phyloP scores from a whole-genome alignment of 2,329 filamentous ascomycete genomes.

The Fusarium multiceps region DNA sequence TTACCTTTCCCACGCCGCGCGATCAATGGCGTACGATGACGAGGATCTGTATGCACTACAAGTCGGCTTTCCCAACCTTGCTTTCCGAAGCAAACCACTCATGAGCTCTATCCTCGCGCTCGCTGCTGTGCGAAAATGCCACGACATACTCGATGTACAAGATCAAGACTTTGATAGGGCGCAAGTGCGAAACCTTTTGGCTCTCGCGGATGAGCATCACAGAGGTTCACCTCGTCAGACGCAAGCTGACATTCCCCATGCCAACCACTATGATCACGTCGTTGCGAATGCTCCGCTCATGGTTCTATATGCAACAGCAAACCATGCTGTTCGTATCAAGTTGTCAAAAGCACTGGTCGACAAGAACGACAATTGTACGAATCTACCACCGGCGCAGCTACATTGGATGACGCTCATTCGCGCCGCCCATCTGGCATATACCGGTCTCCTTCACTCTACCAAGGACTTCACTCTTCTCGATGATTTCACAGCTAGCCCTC shows the following conservation, averaged over 20 bases:
- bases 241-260: conserved; percentile 47
- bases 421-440: conserved; percentile 35
- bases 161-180: background rate
- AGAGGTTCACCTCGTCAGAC: conserved; percentile 52
- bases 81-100: conserved; percentile 52
- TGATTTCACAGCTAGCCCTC: background rate
- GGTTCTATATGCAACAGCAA: conserved; percentile 55
- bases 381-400: conserved; percentile 1
- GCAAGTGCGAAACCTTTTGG: conserved; percentile 32
- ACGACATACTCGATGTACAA: conserved; percentile 50
- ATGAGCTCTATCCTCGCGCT: conserved; percentile 58
- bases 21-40: conserved; percentile 50
- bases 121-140: conserved; percentile 54
- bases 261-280: conserved; percentile 46
- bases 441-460: conserved; percentile 5
- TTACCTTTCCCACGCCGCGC: conserved; percentile 56
- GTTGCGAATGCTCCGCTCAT: conserved; percentile 53
- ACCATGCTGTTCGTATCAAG: conserved; percentile 52
- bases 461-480: background rate
- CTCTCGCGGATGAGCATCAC: conserved; percentile 53
- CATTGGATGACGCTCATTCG: conserved; percentile 41
- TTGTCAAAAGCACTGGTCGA: conserved; percentile 44
- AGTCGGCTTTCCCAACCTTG: conserved; percentile 56
- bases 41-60: conserved; percentile 55
- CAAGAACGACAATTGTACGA: fast-evolving